Evolutionary conservation across 352 stramenopile species (phyloP), one percentile per base, ranked within the genome.

Genomic region (Pythium myriotylum): DNA sequence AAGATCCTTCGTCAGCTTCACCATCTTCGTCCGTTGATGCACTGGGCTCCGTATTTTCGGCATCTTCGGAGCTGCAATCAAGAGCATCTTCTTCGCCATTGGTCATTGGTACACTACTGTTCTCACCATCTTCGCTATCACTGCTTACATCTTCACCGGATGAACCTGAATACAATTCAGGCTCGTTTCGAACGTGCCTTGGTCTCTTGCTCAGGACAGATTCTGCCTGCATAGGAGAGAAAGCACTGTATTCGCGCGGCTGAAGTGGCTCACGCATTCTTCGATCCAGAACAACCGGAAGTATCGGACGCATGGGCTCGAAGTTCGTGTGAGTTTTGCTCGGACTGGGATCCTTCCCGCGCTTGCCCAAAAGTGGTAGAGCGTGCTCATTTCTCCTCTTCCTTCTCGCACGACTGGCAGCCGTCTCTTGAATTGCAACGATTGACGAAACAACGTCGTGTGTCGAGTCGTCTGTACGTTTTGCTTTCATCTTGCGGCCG

Each of bases 381-480:
- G 59, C 49, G 24, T 66, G 59, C 12, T 58, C 50, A 22, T 66
- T 29, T 16, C 45, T 56, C 2, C 51, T 16, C 24, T 37, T 60
- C 17, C 35, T 20, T 13, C 26, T 49, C 6, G 51, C 51, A 16
- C 43, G 17, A 10, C 50, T 49, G 0, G 32, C 33, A 1, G 8
- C 35, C 1, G 40, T 35, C 8, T 49, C 22, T 20, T 66, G 17
- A 9, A 60, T 39, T 9, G 8, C 37, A 16, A 59, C 20, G 24
- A 55, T 33, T 23, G 48, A 55, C 4, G 51, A 40, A 7, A 40
- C n/a, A n/a, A 54, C 17, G 19, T 20, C 14, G 20, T 57, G 17
- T 19, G 42, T 27, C 33, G 17, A 27, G 12, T 32, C 42, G n/a
- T n/a, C n/a, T n/a, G n/a, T n/a, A n/a, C n/a, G n/a, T 33, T 29